phyloP scores from a whole-genome alignment of 768 basidiomycete species.

The Ramaria sp. region DNA sequence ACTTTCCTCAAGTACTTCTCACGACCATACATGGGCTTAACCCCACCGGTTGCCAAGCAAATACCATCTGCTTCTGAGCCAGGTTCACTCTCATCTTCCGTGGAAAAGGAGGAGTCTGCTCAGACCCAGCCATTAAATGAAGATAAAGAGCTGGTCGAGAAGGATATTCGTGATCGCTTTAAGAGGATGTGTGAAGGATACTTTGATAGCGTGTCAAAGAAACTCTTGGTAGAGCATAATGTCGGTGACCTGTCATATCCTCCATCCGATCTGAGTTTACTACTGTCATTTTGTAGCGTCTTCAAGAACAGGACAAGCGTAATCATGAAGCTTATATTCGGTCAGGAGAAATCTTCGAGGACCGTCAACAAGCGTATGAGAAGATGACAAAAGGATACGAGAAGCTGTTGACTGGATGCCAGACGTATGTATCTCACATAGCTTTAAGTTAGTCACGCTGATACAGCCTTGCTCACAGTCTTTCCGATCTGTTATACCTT shows the following conservation, averaged over 20 bases:
- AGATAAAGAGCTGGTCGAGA: slow-evolving; percentile 69
- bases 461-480: slow-evolving; percentile 28
- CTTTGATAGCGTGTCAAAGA: slow-evolving; percentile 85
- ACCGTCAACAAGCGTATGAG: slow-evolving; percentile 97
- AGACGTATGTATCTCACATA: slow-evolving; percentile 44
- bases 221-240: slow-evolving; percentile 84
- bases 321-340: slow-evolving; percentile 99
- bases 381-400: slow-evolving; percentile 97
- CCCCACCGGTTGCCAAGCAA: slow-evolving; percentile 46
- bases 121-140: slow-evolving; percentile 3
- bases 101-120: slow-evolving; percentile 13
- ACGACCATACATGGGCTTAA: slow-evolving; percentile 76
- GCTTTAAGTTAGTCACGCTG: not conserved
- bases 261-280: not conserved
- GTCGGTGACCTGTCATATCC: slow-evolving; percentile 29
- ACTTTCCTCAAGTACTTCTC: slow-evolving; percentile 93
- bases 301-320: slow-evolving; percentile 93
- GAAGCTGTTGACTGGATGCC: slow-evolving; percentile 78
- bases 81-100: slow-evolving; percentile 37
- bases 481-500: slow-evolving; percentile 85
- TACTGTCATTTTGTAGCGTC: slow-evolving; percentile 38
- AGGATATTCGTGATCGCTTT: slow-evolving; percentile 79
- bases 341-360: slow-evolving; percentile 98
- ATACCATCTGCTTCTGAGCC: slow-evolving; percentile 42
- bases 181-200: slow-evolving; percentile 90